Evolutionary conservation across 805 yeast species (phyloP).

Genomic region (Ogataea naganishii): DNA sequence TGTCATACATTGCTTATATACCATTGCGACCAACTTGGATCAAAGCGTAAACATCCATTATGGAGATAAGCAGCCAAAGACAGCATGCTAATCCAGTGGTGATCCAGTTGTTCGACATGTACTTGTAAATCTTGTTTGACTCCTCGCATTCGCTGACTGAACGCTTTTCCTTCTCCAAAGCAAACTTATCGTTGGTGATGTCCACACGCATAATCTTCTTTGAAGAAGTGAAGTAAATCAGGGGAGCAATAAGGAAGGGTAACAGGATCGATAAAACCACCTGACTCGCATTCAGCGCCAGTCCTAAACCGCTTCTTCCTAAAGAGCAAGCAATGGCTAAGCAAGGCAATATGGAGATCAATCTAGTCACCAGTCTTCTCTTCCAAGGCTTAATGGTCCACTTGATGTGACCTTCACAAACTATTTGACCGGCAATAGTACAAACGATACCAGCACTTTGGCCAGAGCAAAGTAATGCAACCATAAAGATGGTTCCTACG

Average conservation of each 20-base stretch:
- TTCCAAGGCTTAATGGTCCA: conserved; percentile 80
- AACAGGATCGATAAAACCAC: conserved; percentile 68
- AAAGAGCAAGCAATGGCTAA: conserved; percentile 53
- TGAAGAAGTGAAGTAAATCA: conserved; percentile 66
- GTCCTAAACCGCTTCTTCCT: conserved; percentile 57
- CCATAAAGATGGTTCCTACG: conserved; percentile 75
- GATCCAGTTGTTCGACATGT: conserved; percentile 57
- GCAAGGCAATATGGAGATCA: conserved; percentile 70
- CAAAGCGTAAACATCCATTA: conserved; percentile 56
- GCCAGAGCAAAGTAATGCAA: conserved; percentile 72
- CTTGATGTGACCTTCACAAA: conserved; percentile 74
- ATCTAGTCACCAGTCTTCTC: conserved; percentile 63
- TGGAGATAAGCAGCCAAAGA: conserved; percentile 61
- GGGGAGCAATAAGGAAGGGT: conserved; percentile 75
- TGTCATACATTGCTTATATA: no score
- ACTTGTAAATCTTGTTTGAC: conserved; percentile 13
- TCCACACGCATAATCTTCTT: conserved; percentile 56
- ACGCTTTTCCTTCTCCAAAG: conserved; percentile 1
- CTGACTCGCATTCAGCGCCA: conserved; percentile 75
- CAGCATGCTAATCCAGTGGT: conserved; percentile 36
- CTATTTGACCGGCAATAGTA: conserved; percentile 86
- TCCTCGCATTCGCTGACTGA: neutral
- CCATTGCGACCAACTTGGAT: conserved; percentile 26
- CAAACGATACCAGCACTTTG: conserved; percentile 84
- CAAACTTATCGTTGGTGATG: conserved; percentile 11